A percentile compares a stretch with the other conserved stretches of the same genome.
These are phyloP conservation scores for Leucosporidium scottii DNA, from an alignment of 768 basidiomycete genomes.

Conservation along the genomic window DNA sequence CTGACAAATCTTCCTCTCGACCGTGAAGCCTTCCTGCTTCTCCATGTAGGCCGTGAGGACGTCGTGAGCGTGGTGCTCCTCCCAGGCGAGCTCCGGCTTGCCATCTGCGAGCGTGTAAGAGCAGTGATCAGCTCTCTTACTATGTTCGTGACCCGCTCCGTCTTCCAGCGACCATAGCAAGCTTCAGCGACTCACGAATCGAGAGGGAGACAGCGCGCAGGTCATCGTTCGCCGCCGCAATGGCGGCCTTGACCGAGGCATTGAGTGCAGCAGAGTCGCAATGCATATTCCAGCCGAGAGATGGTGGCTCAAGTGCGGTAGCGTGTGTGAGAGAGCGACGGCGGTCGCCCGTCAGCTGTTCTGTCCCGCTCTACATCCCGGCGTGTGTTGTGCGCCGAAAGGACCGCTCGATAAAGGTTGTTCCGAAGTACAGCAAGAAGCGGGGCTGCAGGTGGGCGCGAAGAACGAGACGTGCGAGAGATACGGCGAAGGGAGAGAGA, in stretches of 20 bases:
- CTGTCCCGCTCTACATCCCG: too few species aligned
- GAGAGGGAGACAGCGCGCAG: constrained; percentile 1
- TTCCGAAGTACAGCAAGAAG: too few species aligned
- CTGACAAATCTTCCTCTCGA: constrained; percentile 26
- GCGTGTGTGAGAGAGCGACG: too few species aligned
- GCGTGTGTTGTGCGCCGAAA: too few species aligned
- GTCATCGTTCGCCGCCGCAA: not conserved
- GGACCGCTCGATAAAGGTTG: too few species aligned
- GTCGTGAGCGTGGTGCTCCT: not conserved
- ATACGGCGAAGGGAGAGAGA: too few species aligned
- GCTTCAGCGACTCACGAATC: not conserved
- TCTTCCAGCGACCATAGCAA: rapidly evolving
- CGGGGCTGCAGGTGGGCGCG: too few species aligned
- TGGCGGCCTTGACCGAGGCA: not conserved
- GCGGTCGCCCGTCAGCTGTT: not conserved
- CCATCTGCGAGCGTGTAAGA: not conserved
- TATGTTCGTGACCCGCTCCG: too few species aligned
- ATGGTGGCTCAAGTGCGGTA: too few species aligned
- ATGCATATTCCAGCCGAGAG: too few species aligned
- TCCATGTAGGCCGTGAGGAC: constrained; percentile 4
- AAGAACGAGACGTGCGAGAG: too few species aligned
- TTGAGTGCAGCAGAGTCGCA: not conserved
- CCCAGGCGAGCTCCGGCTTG: constrained; percentile 4
- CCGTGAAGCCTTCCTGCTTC: constrained; percentile 20
- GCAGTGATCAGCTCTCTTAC: not conserved